These are phyloP conservation scores for Pachysandra terminalis DNA, from an alignment of 164 flowering plant genomes.

Conservation along the genomic window DNA sequence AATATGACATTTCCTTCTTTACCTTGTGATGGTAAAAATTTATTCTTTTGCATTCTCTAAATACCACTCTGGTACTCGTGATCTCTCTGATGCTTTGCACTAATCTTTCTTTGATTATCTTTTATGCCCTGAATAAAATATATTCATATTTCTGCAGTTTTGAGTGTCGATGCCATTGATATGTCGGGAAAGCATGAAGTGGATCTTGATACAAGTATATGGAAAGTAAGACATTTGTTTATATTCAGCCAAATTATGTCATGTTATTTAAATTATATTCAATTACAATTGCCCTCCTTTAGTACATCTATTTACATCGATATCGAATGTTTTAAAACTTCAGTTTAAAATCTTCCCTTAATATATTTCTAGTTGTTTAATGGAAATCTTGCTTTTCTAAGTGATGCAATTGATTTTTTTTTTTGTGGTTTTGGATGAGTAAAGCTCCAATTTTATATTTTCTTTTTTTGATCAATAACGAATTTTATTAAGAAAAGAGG, in stretches of 20 bases:
- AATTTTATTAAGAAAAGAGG: no score
- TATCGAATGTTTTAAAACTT: no score
- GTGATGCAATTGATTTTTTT: no score
- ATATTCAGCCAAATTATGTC: not conserved
- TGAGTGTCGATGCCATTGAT: slow-evolving; percentile 97
- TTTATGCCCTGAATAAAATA: not conserved
- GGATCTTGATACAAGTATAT: slow-evolving; percentile 96
- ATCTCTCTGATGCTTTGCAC: not conserved
- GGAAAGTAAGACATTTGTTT: slow-evolving; percentile 65
- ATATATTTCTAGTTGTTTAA: no score
- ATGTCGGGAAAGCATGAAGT: slow-evolving; percentile 99
- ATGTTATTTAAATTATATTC: no score
- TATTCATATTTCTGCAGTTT: slow-evolving; percentile 42
- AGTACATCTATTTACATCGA: no score
- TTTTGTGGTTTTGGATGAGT: no score
- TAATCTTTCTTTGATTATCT: not conserved
- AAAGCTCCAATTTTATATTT: no score
- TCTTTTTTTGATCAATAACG: no score
- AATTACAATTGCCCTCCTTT: no score
- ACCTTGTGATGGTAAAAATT: slow-evolving; percentile 87
- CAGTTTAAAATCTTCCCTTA: no score
- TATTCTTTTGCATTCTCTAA: slow-evolving; percentile 2
- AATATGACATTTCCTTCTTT: slow-evolving; percentile 94
- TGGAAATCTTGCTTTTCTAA: no score
- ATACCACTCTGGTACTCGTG: not conserved